Evolutionary conservation across 1,139 yeast species (phyloP), one percentile per base, ranked within the genome.

Genomic region (Nakaseomyces nivariensis): DNA sequence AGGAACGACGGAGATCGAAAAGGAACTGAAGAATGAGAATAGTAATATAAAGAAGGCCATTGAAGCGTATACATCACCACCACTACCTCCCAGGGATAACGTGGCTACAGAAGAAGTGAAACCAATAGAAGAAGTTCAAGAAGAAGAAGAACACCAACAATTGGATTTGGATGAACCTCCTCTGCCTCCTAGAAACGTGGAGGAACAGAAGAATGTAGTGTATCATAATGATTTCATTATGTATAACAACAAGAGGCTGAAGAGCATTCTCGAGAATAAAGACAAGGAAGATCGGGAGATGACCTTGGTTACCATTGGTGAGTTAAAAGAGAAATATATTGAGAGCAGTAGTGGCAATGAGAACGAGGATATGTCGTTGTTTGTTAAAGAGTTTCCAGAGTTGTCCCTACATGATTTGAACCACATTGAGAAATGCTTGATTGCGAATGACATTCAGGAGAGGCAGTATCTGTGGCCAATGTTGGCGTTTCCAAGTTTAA

Each of bases 151-250:
- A n/a, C 13, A 9, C 7, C 10, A 29, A 10, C 10, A 29, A 5
- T 8, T 33, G 6, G 36, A 33, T n/a, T 8, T 31, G 6, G 27
- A 25, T 8, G 40, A 45, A 13, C 49, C 49, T 9, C 32, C 37
- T 3, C 17, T 48, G 11, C 49, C 49, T 24, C 49, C 49, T 10
- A 44, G 49, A 26, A 40, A 41, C 24, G 31, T 50, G 26, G 52
- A 52, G 44, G 84, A 78, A 51, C 68, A 41, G 34, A 41, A 29
- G n/a, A 41, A 41, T 41, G 34, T 41, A 4, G 34, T 41, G n/a
- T 27, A 27, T 17, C 24, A 41, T 24, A 41, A 25, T 27, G 44
- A 41, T n/a, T 41, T 41, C n/a, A 27, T 41, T 10, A 13, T 29
- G 24, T 41, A 41, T 29, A 41, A 6, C 11, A 41, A 41, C 25